Percentiles rank a stretch among this genome's conserved stretches.
These are phyloP conservation scores for Chlamydomonas sphaeroides DNA, from an alignment of 139 green algal species.

Conservation along the genomic window DNA sequence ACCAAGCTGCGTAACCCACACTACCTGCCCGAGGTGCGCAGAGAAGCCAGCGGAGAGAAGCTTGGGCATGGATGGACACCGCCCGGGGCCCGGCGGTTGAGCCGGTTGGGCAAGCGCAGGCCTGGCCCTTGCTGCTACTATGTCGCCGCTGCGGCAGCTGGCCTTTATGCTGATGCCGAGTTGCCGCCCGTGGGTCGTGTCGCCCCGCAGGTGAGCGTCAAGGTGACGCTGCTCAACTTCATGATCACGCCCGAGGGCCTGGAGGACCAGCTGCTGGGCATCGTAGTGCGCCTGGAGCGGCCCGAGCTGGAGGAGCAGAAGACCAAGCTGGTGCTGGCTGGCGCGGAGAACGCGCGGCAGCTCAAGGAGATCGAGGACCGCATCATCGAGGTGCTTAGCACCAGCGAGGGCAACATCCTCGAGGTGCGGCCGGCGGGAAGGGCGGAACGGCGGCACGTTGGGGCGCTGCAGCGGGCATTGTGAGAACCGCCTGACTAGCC, in stretches of 20 bases:
- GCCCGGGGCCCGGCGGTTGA: too few relatives aligned
- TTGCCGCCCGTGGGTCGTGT: too few relatives aligned
- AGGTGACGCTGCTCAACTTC: slow-evolving; percentile 83
- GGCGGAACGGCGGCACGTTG: too few relatives aligned
- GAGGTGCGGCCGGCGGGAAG: slow-evolving; percentile 45
- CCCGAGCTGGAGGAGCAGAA: slow-evolving; percentile 80
- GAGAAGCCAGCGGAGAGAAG: too few relatives aligned
- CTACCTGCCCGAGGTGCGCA: slow-evolving; percentile 84
- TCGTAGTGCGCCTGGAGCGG: slow-evolving; percentile 83
- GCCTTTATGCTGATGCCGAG: too few relatives aligned
- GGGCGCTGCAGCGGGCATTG: too few relatives aligned
- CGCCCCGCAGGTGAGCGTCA: slow-evolving; percentile 77
- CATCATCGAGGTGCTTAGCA: slow-evolving; percentile 76
- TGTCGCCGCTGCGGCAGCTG: too few relatives aligned
- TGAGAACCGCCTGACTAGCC: too few relatives aligned
- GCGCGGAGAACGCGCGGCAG: slow-evolving; percentile 75
- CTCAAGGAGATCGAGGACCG: slow-evolving; percentile 83
- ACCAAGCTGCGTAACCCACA: slow-evolving; percentile 87
- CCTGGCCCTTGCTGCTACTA: too few relatives aligned
- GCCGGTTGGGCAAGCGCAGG: too few relatives aligned
- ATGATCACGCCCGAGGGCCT: slow-evolving; percentile 83
- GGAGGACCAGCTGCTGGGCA: slow-evolving; percentile 89
- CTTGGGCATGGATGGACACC: too few relatives aligned
- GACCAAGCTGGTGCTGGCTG: slow-evolving; percentile 66
- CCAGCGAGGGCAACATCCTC: slow-evolving; percentile 74